Conservation (phyloP, 345 rosid genomes). For the Sonneratia alba region DNA sequence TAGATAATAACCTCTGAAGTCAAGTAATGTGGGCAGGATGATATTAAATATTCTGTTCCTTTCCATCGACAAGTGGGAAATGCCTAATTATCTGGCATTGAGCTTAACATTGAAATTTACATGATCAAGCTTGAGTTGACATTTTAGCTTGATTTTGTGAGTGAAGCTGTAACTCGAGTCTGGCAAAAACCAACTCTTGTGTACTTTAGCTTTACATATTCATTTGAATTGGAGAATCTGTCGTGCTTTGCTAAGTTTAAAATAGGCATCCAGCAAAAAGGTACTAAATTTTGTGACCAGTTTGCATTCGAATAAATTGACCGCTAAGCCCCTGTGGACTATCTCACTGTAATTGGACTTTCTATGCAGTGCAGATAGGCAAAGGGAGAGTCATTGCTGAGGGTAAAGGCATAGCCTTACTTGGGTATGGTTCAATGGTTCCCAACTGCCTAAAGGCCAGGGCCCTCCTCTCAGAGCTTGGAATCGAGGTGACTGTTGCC, state of each 20-base stretch:
- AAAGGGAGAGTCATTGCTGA: slow-evolving; percentile 62
- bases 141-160: neutral
- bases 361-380: slow-evolving; percentile 56
- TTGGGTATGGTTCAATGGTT: slow-evolving; percentile 91
- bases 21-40: no score
- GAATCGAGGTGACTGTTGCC: slow-evolving; percentile 78
- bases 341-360: neutral
- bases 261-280: neutral
- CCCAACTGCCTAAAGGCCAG: slow-evolving; percentile 84
- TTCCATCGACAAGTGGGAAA: neutral
- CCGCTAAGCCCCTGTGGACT: neutral
- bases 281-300: neutral
- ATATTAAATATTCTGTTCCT: no score
- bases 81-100: neutral
- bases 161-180: neutral
- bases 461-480: slow-evolving; percentile 68
- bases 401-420: slow-evolving; percentile 81
- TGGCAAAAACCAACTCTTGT: neutral
- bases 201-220: neutral
- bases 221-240: neutral
- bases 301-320: no score
- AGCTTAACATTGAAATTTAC: neutral
- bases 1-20: no score
- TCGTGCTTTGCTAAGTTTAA: neutral
- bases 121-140: neutral